Evolutionary conservation across 495 filamentous ascomycete genomes (phyloP).

Genomic region (Poronia punctata): DNA sequence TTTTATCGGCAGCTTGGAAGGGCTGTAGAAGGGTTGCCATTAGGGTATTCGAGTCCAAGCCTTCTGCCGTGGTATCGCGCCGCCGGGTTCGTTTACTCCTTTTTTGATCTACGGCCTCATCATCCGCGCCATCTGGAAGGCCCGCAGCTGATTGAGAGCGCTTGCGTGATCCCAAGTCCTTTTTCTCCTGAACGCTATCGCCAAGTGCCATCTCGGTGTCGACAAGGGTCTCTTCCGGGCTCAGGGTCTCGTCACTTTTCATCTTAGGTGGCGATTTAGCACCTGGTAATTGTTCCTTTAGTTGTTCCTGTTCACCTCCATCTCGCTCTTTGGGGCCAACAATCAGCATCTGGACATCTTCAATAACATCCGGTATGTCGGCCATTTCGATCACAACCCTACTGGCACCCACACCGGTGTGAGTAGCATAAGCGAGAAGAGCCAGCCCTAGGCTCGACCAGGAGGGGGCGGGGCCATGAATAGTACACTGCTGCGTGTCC

Average conservation of each 20-base stretch:
- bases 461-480: conserved; percentile 25
- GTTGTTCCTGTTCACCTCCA: conserved; percentile 6
- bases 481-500: conserved; percentile 44
- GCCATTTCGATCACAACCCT: conserved; percentile 18
- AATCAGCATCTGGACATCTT: conserved; percentile 32
- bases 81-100: conserved; percentile 80
- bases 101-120: conserved; percentile 56
- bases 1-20: conserved; percentile 64
- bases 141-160: conserved; percentile 60
- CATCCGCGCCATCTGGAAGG: conserved; percentile 45
- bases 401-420: conserved; percentile 16
- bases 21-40: conserved; percentile 63
- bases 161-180: conserved; percentile 42
- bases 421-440: conserved; percentile 24
- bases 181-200: conserved; percentile 25
- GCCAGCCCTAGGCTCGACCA: conserved; percentile 39
- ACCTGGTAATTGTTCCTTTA: conserved; percentile 1
- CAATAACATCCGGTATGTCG: conserved; percentile 24
- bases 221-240: conserved; percentile 12
- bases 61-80: conserved; percentile 68
- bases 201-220: conserved; percentile 15
- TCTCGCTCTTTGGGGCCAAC: conserved; percentile 19
- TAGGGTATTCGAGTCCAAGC: conserved; percentile 60
- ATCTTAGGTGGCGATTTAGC: conserved; percentile 5
- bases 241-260: conserved; percentile 20